Base-by-base conservation (phyloP, 2,329 filamentous ascomycete species). In the Teratosphaeria gauchensis region DNA sequence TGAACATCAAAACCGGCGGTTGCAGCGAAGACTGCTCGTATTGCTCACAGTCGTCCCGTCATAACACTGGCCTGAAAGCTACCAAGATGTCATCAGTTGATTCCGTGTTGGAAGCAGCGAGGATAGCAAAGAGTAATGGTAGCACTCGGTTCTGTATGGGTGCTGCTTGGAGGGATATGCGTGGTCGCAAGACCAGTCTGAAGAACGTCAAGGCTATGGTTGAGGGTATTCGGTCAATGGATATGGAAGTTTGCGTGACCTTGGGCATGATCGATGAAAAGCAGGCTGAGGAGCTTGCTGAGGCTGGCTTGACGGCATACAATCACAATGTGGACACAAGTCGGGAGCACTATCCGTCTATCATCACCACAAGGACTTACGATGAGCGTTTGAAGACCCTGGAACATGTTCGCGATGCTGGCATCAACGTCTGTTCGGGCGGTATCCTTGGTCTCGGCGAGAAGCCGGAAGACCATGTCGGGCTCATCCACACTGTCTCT, bases 131-230 rank as follows among this genome's bases (percentile, higher is more conserved):
- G 68, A 84, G 84, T 58, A 94, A 94, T 64, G 91, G 91, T 55
- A 91, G 87, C 77, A 95, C 90, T 8, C 84, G 91, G 1, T 96
- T 96, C 81, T 96, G 91, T 76, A 95, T 96, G 90, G 91, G 91
- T 8, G 91, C 91, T 3, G 91, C 91, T 0, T 96, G 91, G 91
- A 80, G 91, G 42, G 91, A 96, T 74, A 96, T 96, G 91, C 86
- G 89, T 14, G 91, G 91, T 19, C 87, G 91, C 64, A 94, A 92
- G 76, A 90, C 87, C 52, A 86, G 84, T 63, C 77, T 96, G 56
- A 86, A 85, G 74, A 94, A 94, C 73, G 87, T 96, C 73, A 89
- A 89, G 69, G 84, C 83, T 56, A 96, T 96, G 91, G 84, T 96
- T 3, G 80, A 84, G 58, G 90, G 90, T 0, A 89, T 96, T 21